These are phyloP conservation scores for Ogataea chonburiensis DNA, from an alignment of 805 yeast genomes.

Conservation along the genomic window DNA sequence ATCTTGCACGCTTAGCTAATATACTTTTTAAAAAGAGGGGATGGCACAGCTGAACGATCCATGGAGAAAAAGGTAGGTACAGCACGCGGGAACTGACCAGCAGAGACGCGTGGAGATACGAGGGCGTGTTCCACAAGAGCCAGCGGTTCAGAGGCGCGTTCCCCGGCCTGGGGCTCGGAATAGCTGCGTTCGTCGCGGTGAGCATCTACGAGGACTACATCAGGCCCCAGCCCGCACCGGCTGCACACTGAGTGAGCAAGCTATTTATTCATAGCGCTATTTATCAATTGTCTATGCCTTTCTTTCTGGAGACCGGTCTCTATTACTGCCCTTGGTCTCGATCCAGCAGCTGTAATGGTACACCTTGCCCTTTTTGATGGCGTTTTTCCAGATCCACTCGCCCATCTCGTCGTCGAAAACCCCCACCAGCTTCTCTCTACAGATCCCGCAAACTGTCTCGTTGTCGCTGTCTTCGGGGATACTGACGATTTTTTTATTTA, in stretches of 20 bases:
- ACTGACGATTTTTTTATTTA: constrained; percentile 51
- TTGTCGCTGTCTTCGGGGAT: constrained; percentile 69
- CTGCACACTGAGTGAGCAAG: background rate
- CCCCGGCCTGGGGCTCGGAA: constrained; percentile 80
- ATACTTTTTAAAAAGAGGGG: constrained; percentile 5
- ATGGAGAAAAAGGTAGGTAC: constrained; percentile 43
- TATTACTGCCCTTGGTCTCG: constrained; percentile 45
- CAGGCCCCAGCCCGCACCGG: constrained; percentile 4
- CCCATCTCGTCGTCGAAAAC: constrained; percentile 71
- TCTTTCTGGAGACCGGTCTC: constrained; percentile 35
- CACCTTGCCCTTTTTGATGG: constrained; percentile 45
- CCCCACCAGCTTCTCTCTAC: constrained; percentile 64
- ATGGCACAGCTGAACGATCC: constrained; percentile 38
- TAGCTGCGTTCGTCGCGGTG: constrained; percentile 69
- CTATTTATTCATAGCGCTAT: constrained; percentile 8
- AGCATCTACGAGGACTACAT: constrained; percentile 59
- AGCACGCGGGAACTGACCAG: too few species aligned
- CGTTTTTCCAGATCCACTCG: constrained; percentile 80
- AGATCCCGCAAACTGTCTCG: constrained; percentile 61
- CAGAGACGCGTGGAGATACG: constrained; percentile 91
- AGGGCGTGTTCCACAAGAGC: constrained; percentile 71
- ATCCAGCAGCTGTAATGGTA: constrained; percentile 68
- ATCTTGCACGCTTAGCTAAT: too few species aligned
- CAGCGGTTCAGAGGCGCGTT: constrained; percentile 69
- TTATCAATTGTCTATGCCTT: constrained; percentile 4